A percentile compares a stretch with the other conserved stretches of the same genome.
Evolutionary conservation across 495 filamentous ascomycete species (phyloP).

Genomic region (Podospora conica): DNA sequence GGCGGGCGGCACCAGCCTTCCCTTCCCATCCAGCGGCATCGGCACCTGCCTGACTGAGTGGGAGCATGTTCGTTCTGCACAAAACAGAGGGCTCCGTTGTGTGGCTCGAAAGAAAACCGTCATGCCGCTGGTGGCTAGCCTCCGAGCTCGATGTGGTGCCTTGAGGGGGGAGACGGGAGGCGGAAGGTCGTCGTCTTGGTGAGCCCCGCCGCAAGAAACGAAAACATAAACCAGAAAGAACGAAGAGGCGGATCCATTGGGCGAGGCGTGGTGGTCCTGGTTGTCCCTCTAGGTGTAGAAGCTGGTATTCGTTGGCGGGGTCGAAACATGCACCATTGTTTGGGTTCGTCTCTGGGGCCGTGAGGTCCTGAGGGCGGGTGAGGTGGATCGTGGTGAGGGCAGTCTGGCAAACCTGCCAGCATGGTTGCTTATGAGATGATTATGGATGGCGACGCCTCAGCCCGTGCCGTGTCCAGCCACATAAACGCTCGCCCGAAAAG

Average conservation of each 20-base stretch:
- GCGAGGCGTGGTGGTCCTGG: neutral
- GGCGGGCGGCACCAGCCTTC: constrained; percentile 2
- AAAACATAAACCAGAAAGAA: neutral
- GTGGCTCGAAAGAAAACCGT: neutral
- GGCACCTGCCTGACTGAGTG: neutral
- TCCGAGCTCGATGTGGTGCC: neutral
- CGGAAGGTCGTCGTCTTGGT: neutral
- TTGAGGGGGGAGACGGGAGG: neutral
- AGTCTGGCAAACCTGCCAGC: neutral
- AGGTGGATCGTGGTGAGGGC: neutral
- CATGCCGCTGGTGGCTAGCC: neutral
- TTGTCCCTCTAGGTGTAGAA: constrained; percentile 16
- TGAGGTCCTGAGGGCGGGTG: neutral
- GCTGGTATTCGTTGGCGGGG: constrained; percentile 9
- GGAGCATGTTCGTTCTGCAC: neutral
- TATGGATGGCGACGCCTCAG: constrained; percentile 21
- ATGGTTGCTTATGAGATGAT: constrained; percentile 29
- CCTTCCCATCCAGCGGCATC: neutral
- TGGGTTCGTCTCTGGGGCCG: neutral
- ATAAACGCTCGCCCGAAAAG: neutral
- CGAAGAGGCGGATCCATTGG: neutral
- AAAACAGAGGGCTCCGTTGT: neutral
- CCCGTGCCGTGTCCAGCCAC: constrained; percentile 24
- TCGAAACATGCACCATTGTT: constrained; percentile 7
- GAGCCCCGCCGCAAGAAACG: neutral